Evolutionary conservation across 164 flowering plant genomes (phyloP), one percentile per base, ranked within the genome.

Genomic region (Nymphaea thermarum): DNA sequence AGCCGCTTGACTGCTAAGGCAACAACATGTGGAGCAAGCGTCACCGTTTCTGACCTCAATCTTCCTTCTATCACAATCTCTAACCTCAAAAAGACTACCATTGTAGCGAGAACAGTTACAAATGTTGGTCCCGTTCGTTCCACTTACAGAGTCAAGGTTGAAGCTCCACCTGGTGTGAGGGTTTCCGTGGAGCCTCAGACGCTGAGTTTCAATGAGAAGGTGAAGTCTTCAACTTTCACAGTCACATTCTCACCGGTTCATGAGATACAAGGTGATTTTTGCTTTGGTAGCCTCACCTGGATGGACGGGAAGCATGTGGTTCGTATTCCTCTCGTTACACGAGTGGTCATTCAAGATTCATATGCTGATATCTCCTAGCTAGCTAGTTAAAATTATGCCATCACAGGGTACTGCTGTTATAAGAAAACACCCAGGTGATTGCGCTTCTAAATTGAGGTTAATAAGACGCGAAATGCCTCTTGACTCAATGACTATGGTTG

Each of bases 11-110:
- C 79, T 1, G 47, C 59, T n/a, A n/a, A 65, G 5, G 45, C 3
- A 42, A 71, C 76, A 3, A 18, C 4, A 3, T 85, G 89, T 69
- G 25, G 5, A 8, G 67, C 72, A 12, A 25, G 74, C 60, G 42
- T 43, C 15, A 69, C 68, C 17, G 74, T 72, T 4, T 4, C 66
- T 3, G 78, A 81, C 60, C 80, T 81, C n/a, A 85, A 87, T 55
- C 70, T 82, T 64, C 89, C 87, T 51, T 82, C 91, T 5, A 80
- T 87, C 64, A 68, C 81, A 55, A 77, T 85, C 65, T 84, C 83
- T 0, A 71, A 80, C 44, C 80, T 85, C 11, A 75, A 66, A 41
- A 62, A 63, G 51, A 70, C 62, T 18, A 15, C 74, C 16, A 75
- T 79, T 1, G 81, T 84, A 3, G 66, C 80, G 44, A 83, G 87